A percentile compares a stretch with the other conserved stretches of the same genome.
Evolutionary conservation across 768 basidiomycete species (phyloP).

Genomic region (Lentinula aciculospora): DNA sequence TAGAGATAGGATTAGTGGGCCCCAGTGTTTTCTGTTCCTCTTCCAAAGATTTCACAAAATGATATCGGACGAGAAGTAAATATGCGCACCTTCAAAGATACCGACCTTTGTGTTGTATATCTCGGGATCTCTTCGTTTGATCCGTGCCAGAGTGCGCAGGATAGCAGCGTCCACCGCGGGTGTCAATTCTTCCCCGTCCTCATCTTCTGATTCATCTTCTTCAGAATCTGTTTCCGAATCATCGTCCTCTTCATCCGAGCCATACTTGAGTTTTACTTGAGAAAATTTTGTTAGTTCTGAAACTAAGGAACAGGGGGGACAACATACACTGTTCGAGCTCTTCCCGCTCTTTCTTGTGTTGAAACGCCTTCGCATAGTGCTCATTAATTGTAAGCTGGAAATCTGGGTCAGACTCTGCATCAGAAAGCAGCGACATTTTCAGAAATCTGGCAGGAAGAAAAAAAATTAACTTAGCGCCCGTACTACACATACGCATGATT

Average conservation of each 20-base stretch:
- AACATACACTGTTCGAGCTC: slow-evolving; percentile 73
- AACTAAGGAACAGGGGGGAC: neutral
- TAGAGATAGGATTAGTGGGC: slow-evolving; percentile 20
- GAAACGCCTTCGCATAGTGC: slow-evolving; percentile 77
- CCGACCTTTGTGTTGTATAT: slow-evolving; percentile 72
- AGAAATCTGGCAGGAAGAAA: too few species aligned
- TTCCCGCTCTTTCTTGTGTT: slow-evolving; percentile 79
- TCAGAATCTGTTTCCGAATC: slow-evolving; percentile 48
- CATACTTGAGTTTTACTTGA: slow-evolving; percentile 89
- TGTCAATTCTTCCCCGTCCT: slow-evolving; percentile 92
- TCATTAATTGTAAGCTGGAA: slow-evolving; percentile 65
- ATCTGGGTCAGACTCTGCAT: slow-evolving; percentile 26
- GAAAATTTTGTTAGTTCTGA: slow-evolving; percentile 4
- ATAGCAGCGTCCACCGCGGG: slow-evolving; percentile 93
- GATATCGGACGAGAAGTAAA: neutral
- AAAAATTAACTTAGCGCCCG: too few species aligned
- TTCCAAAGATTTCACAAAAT: slow-evolving; percentile 17
- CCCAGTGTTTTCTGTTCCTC: slow-evolving; percentile 62
- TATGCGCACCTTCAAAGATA: slow-evolving; percentile 74
- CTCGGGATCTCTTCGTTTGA: slow-evolving; percentile 73
- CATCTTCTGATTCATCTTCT: slow-evolving; percentile 91
- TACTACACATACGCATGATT: too few species aligned
- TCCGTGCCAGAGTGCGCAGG: slow-evolving; percentile 81
- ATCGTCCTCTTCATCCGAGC: slow-evolving; percentile 55
- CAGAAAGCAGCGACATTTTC: slow-evolving; percentile 35